Evolutionary conservation across 2,329 filamentous ascomycete species (phyloP), one percentile per base, ranked within the genome.

Genomic region (Colletotrichum liaoningense): DNA sequence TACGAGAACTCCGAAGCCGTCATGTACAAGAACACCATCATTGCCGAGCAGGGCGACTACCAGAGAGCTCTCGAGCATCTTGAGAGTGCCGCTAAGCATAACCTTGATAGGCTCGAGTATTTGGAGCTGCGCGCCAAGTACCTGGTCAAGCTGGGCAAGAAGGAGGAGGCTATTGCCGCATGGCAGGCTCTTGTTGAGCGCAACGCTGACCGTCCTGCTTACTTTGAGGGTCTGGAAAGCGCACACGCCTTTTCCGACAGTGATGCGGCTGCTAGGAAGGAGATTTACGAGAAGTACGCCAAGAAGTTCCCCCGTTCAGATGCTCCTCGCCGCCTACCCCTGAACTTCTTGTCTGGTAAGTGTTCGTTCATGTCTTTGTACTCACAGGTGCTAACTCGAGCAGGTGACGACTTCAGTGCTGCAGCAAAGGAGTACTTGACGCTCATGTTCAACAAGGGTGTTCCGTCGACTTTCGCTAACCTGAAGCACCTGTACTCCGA

Each of bases 391-490:
- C 77, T 83, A 55, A 82, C 69, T 54, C 19, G 63, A 33, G 46
- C 38, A 92, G 93, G 94, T 5, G 92, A 97, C 56, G 91, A 92
- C 5, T 99, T 99, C 85, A 90, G 89, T 79, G 84, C 91, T 77
- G 92, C 94, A 28, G 95, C 93, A 8, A 92, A 95, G 80, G 84
- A 86, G 26, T 99, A 99, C 81, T 83, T 99, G 74, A 89, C 92
- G 63, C 88, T 93, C 35, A 97, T 97, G 93, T 88, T 99, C 69
- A 92, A 93, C 82, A 97, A 96, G 84, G 97, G 96, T 12, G 94
- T 98, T 4, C 96, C 97, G 1, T 99, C 97, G 2, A 95, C 96
- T 4, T 99, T 99, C 83, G 95, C 95, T 46, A 99, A 98, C 83
- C 89, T 99, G 74, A 99, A 99, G 86, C 92, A 97, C 77, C 89